Conservation (phyloP, 495 filamentous ascomycete species). For the Annulohypoxylon nitens region DNA sequence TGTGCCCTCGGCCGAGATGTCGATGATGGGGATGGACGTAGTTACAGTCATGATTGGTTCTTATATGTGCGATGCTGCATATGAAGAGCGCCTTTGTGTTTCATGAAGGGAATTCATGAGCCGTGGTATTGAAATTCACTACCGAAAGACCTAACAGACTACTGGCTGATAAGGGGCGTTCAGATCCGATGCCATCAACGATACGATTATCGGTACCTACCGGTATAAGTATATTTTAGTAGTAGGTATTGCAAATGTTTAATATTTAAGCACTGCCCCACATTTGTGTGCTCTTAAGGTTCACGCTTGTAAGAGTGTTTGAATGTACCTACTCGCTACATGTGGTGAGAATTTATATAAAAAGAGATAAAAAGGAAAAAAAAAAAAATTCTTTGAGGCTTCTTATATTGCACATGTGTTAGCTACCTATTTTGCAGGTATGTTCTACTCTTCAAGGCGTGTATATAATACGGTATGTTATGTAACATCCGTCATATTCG, state of each 20-base stretch:
- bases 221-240: background rate
- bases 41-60: constrained; percentile 57
- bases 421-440: no score
- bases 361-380: no score
- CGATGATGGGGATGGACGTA: constrained; percentile 81
- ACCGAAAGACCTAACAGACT: background rate
- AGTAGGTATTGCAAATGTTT: background rate
- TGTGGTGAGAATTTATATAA: background rate
- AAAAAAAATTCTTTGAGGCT: no score
- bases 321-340: background rate
- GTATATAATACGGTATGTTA: background rate
- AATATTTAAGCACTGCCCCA: constrained; percentile 3
- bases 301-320: background rate
- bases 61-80: background rate
- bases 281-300: background rate
- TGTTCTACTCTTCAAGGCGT: background rate
- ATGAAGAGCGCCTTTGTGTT: background rate
- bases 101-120: background rate
- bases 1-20: constrained; percentile 71
- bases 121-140: background rate
- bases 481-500: no score
- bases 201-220: constrained; percentile 1
- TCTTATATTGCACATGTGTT: no score
- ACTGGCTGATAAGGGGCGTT: background rate
- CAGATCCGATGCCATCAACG: background rate